Evolutionary conservation across 768 basidiomycete genomes (phyloP).

Genomic region (Tulasnella sp.): DNA sequence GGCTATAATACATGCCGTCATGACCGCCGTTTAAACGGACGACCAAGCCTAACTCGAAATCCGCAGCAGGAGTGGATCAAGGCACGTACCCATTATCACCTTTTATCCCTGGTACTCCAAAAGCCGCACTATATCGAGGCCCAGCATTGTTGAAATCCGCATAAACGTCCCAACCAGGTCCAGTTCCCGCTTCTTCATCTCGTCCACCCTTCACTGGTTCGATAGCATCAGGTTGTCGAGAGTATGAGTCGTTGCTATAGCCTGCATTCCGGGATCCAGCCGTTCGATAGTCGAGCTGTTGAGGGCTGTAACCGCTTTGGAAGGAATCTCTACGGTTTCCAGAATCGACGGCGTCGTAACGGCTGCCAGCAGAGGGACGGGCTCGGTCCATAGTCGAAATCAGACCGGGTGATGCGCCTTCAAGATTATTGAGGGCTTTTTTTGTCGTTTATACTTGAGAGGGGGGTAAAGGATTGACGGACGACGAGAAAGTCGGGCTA

Average conservation of each 20-base stretch:
- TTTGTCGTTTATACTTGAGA: neutral
- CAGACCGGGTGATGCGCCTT: neutral
- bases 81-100: constrained; percentile 33
- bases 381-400: neutral
- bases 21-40: neutral
- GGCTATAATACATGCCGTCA: neutral
- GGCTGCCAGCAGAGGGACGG: constrained; percentile 5
- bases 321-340: neutral
- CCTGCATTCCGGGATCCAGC: neutral
- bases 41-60: neutral
- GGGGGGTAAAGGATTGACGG: constrained; percentile 1
- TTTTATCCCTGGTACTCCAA: constrained; percentile 42
- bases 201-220: constrained; percentile 20
- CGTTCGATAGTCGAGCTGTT: neutral
- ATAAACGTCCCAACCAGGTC: constrained; percentile 69
- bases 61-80: neutral
- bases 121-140: constrained; percentile 66
- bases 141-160: constrained; percentile 88
- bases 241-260: neutral
- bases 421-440: neutral
- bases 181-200: constrained; percentile 57
- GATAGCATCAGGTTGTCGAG: constrained; percentile 19
- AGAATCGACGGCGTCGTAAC: neutral
- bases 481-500: neutral
- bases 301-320: neutral